These are phyloP conservation scores for Claviceps cyperi DNA, from an alignment of 2,329 filamentous ascomycete genomes.

Conservation along the genomic window DNA sequence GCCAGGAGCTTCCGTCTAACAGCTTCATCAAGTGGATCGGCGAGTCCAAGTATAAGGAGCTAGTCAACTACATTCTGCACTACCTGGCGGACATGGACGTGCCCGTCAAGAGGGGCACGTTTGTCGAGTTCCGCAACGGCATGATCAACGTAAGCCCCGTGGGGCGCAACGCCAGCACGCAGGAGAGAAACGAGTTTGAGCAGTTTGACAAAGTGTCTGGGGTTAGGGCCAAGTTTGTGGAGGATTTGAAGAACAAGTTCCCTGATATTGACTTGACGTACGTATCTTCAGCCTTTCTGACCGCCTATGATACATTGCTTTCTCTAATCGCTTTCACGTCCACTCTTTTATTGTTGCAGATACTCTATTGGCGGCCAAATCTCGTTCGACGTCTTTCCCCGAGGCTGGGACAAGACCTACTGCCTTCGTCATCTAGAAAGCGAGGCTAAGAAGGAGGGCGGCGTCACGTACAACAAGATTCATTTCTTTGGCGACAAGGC, in stretches of 20 bases:
- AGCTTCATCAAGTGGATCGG: slow-evolving; percentile 89
- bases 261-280: slow-evolving; percentile 71
- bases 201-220: slow-evolving; percentile 65
- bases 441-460: slow-evolving; percentile 55
- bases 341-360: slow-evolving; percentile 24
- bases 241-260: slow-evolving; percentile 65
- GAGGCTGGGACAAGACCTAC: slow-evolving; percentile 98
- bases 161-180: slow-evolving; percentile 68
- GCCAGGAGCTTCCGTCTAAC: slow-evolving; percentile 57
- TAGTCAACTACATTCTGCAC: slow-evolving; percentile 62
- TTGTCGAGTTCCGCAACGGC: slow-evolving; percentile 79
- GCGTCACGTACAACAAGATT: slow-evolving; percentile 68
- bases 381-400: slow-evolving; percentile 95
- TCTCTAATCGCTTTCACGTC: too few species aligned
- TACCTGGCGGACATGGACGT: slow-evolving; percentile 76
- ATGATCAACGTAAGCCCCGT: slow-evolving; percentile 81
- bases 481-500: slow-evolving; percentile 99
- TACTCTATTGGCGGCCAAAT: slow-evolving; percentile 96
- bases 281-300: not conserved
- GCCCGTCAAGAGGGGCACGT: slow-evolving; percentile 71
- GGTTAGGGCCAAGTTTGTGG: slow-evolving; percentile 64
- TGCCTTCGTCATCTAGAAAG: slow-evolving; percentile 76
- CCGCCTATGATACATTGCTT: not conserved
- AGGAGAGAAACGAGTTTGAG: slow-evolving; percentile 74
- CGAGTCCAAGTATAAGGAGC: slow-evolving; percentile 66